Evolutionary conservation across 1,139 yeast species (phyloP).

Genomic region (Komagataea norvegica): DNA sequence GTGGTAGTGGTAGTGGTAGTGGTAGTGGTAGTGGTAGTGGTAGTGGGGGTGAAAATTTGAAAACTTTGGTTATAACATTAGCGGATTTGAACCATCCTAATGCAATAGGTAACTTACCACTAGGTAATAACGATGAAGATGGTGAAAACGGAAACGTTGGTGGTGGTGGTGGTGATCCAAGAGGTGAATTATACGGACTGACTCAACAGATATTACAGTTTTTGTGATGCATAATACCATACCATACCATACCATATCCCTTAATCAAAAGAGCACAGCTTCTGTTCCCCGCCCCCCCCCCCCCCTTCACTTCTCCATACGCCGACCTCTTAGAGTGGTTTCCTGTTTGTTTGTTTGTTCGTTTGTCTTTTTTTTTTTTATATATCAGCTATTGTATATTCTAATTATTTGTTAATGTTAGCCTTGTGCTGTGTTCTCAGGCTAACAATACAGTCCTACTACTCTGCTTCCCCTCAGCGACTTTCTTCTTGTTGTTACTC

Average conservation of each 20-base stretch:
- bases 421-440: too few relatives aligned
- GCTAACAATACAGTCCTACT: slow-evolving; percentile 19
- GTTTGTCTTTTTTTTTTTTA: not conserved
- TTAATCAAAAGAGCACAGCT: too few relatives aligned
- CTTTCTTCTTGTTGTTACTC: slow-evolving; percentile 1
- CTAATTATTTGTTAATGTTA: too few relatives aligned
- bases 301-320: too few relatives aligned
- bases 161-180: slow-evolving; percentile 50
- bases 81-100: slow-evolving; percentile 36
- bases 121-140: slow-evolving; percentile 16
- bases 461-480: slow-evolving; percentile 4
- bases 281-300: too few relatives aligned
- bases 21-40: too few relatives aligned
- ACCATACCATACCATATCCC: too few relatives aligned
- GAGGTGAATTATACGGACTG: slow-evolving; percentile 66
- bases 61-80: slow-evolving; percentile 39
- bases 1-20: too few relatives aligned
- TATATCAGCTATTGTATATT: not conserved
- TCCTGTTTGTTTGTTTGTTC: not conserved
- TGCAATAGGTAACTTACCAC: slow-evolving; percentile 29
- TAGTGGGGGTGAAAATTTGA: slow-evolving; percentile 32
- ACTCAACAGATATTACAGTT: slow-evolving; percentile 69
- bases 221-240: too few relatives aligned
- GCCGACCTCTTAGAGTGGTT: not conserved
- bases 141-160: slow-evolving; percentile 36